Percentiles rank a stretch among this genome's conserved stretches.
These are phyloP conservation scores for Lodderomyces orthopsilosis DNA, from an alignment of 1,139 yeast species.

Conservation along the genomic window DNA sequence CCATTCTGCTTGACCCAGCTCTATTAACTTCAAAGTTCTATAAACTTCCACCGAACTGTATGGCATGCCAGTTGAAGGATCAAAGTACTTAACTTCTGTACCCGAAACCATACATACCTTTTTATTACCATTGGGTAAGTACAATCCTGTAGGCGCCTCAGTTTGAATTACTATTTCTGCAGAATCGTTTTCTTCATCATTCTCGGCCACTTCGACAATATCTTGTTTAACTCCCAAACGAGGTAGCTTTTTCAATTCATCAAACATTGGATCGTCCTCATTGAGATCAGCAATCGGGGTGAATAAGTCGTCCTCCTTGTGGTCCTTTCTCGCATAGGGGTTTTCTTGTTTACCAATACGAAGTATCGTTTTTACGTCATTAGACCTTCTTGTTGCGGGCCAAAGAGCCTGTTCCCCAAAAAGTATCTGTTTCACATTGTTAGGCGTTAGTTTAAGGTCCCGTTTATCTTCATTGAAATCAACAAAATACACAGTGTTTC, in stretches of 20 bases:
- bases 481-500: slow-evolving; percentile 47
- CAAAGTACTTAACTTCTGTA: slow-evolving; percentile 76
- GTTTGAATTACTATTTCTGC: slow-evolving; percentile 52
- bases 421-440: slow-evolving; percentile 42
- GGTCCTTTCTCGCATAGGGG: slow-evolving; percentile 33
- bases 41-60: slow-evolving; percentile 81
- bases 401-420: slow-evolving; percentile 60
- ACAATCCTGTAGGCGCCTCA: slow-evolving; percentile 72
- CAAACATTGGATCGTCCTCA: slow-evolving; percentile 43
- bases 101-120: slow-evolving; percentile 78
- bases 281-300: slow-evolving; percentile 32
- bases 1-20: slow-evolving; percentile 71
- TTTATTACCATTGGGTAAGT: slow-evolving; percentile 67
- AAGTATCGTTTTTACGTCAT: slow-evolving; percentile 53
- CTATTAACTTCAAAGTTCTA: slow-evolving; percentile 63
- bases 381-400: slow-evolving; percentile 52
- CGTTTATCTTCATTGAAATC: slow-evolving; percentile 38
- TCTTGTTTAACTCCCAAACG: slow-evolving; percentile 61
- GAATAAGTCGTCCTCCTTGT: slow-evolving; percentile 36
- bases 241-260: slow-evolving; percentile 56
- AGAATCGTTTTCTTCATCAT: slow-evolving; percentile 39
- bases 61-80: slow-evolving; percentile 84
- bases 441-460: slow-evolving; percentile 21
- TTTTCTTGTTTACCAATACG: slow-evolving; percentile 45
- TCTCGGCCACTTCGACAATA: slow-evolving; percentile 41